phyloP scores from a whole-genome alignment of 148 eudicot species.

The Rhododendron ovatum region DNA sequence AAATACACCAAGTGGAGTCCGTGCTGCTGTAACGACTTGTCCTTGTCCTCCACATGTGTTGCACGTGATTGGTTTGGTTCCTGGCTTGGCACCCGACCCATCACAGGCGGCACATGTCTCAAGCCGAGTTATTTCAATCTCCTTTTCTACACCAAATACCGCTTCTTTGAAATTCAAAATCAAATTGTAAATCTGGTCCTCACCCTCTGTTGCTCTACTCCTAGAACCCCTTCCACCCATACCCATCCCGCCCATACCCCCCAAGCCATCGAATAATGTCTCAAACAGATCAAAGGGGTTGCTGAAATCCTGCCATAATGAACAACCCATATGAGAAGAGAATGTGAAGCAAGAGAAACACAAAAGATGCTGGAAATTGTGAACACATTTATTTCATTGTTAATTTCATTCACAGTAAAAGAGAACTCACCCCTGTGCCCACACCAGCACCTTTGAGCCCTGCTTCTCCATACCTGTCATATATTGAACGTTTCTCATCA shows the following conservation, averaged over 20 bases:
- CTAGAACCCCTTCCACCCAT: slow-evolving; percentile 85
- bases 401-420: neutral
- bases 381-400: neutral
- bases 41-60: slow-evolving; percentile 90
- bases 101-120: slow-evolving; percentile 78
- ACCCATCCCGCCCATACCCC: slow-evolving; percentile 60
- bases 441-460: slow-evolving; percentile 90
- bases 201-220: slow-evolving; percentile 73
- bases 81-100: slow-evolving; percentile 95
- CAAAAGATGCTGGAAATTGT: neutral
- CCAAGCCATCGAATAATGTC: slow-evolving; percentile 78
- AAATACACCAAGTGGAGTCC: slow-evolving; percentile 91
- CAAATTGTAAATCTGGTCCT: slow-evolving; percentile 78
- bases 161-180: slow-evolving; percentile 88
- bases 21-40: slow-evolving; percentile 76
- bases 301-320: slow-evolving; percentile 74
- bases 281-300: slow-evolving; percentile 94
- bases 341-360: neutral
- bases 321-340: slow-evolving; percentile 6
- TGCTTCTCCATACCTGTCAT: slow-evolving; percentile 94
- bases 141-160: slow-evolving; percentile 85
- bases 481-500: slow-evolving; percentile 93
- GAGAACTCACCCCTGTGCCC: slow-evolving; percentile 83
- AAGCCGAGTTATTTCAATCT: slow-evolving; percentile 71
- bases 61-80: slow-evolving; percentile 66